These are phyloP conservation scores for Lodderomyces elongisporus DNA, from an alignment of 1,139 yeast genomes.

Conservation along the genomic window DNA sequence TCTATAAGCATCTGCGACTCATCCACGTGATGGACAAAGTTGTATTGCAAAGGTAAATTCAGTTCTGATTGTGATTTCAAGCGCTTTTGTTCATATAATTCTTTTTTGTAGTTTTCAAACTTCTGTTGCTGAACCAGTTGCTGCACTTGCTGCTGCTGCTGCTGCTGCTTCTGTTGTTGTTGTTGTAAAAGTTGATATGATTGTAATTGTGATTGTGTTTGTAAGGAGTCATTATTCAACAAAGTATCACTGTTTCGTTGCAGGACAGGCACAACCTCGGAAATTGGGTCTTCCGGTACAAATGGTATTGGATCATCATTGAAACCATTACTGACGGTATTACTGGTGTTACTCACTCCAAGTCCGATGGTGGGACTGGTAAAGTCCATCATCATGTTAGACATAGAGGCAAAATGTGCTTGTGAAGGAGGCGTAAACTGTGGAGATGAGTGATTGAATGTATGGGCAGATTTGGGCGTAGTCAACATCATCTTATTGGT, in stretches of 20 bases:
- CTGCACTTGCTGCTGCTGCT: constrained; percentile 8
- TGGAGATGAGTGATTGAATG: constrained; percentile 7
- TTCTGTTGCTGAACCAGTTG: constrained; percentile 9
- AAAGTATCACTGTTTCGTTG: background rate
- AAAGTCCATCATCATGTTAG: background rate
- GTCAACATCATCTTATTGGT: constrained; percentile 2
- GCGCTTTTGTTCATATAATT: background rate
- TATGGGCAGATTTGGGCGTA: constrained; percentile 6
- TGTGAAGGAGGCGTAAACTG: constrained; percentile 7
- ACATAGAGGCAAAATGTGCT: background rate
- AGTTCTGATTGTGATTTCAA: constrained; percentile 7
- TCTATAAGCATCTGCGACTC: too few relatives aligned
- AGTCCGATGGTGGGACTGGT: background rate
- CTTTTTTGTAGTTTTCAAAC: constrained; percentile 4
- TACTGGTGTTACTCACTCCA: too few relatives aligned
- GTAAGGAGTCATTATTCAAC: background rate
- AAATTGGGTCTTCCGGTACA: too few relatives aligned
- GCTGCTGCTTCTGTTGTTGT: too few relatives aligned
- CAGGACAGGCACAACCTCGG: too few relatives aligned
- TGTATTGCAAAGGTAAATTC: constrained; percentile 6
- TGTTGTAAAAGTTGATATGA: too few relatives aligned
- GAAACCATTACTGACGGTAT: too few relatives aligned
- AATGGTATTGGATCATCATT: too few relatives aligned
- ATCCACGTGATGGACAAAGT: constrained; percentile 5
- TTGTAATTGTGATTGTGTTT: too few relatives aligned